phyloP scores from a whole-genome alignment of 2,329 filamentous ascomycete species.

The Cercospora beticola region DNA sequence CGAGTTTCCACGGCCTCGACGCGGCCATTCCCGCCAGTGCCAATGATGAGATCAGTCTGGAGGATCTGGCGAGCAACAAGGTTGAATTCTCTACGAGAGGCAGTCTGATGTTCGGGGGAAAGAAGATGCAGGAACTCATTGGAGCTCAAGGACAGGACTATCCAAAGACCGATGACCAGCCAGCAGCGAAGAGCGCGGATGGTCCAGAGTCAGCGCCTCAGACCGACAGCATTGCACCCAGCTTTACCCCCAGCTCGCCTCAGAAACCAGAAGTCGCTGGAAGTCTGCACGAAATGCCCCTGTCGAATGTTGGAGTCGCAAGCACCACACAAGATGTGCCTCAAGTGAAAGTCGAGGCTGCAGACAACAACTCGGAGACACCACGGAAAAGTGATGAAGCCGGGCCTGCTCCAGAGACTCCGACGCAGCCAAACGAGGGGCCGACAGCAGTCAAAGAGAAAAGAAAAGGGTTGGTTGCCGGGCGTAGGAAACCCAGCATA shows the following conservation, averaged over 20 bases:
- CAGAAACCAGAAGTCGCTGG: not conserved
- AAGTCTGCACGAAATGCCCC: not conserved
- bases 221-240: not conserved
- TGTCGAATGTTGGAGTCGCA: not conserved
- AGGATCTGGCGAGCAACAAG: slow-evolving; percentile 51
- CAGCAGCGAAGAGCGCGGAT: not conserved
- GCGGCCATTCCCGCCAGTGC: slow-evolving; percentile 56
- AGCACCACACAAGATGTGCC: not conserved
- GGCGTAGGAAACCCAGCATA: slow-evolving; percentile 37
- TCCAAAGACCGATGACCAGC: not conserved
- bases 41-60: slow-evolving; percentile 52
- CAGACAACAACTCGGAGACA: not conserved
- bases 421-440: not conserved
- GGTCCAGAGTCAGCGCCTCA: not conserved
- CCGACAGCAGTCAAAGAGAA: slow-evolving; percentile 6
- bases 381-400: not conserved
- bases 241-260: not conserved
- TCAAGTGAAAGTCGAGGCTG: not conserved
- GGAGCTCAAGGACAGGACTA: slow-evolving; percentile 26
- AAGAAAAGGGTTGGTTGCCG: slow-evolving; percentile 22
- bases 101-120: slow-evolving; percentile 58
- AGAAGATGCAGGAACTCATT: slow-evolving; percentile 44
- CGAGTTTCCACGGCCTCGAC: slow-evolving; percentile 51
- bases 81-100: slow-evolving; percentile 61
- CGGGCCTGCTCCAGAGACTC: not conserved